These are phyloP conservation scores for Scutellaria minor DNA, from an alignment of 257 asterid genomes.

Conservation along the genomic window DNA sequence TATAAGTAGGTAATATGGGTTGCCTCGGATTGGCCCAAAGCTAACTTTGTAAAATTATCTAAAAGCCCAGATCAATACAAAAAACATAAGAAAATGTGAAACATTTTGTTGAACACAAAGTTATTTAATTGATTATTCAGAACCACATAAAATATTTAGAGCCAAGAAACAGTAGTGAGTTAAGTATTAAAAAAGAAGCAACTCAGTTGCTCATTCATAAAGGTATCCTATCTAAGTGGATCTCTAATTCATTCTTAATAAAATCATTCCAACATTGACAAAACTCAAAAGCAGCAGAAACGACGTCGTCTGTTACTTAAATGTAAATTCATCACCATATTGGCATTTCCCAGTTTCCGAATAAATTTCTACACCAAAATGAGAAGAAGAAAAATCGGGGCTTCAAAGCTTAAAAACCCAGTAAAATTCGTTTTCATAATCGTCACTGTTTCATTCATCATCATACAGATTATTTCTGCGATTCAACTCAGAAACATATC, in stretches of 20 bases:
- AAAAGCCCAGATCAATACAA: too few relatives aligned
- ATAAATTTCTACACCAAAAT: neutral
- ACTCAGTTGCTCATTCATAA: conserved; percentile 20
- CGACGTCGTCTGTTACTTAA: neutral
- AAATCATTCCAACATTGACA: too few relatives aligned
- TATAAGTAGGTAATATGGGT: too few relatives aligned
- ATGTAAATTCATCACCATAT: neutral
- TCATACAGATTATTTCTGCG: conserved; percentile 52
- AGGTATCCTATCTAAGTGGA: conserved; percentile 13
- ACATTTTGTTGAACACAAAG: too few relatives aligned
- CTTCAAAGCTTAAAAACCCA: conserved; percentile 39
- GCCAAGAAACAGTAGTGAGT: too few relatives aligned
- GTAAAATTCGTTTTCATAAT: conserved; percentile 49
- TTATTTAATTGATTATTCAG: too few relatives aligned
- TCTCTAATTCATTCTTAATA: neutral
- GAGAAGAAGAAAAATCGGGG: conserved; percentile 34
- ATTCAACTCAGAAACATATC: conserved; percentile 46
- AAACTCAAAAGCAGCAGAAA: too few relatives aligned
- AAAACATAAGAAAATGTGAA: too few relatives aligned
- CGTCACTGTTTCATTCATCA: conserved; percentile 44
- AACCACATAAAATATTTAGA: too few relatives aligned
- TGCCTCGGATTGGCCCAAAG: too few relatives aligned
- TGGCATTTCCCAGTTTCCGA: neutral
- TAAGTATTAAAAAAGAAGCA: neutral
- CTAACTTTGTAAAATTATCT: too few relatives aligned